A percentile compares a stretch with the other conserved stretches of the same genome.
Conservation (phyloP, 495 filamentous ascomycete genomes). For the Bacidia rubella region DNA sequence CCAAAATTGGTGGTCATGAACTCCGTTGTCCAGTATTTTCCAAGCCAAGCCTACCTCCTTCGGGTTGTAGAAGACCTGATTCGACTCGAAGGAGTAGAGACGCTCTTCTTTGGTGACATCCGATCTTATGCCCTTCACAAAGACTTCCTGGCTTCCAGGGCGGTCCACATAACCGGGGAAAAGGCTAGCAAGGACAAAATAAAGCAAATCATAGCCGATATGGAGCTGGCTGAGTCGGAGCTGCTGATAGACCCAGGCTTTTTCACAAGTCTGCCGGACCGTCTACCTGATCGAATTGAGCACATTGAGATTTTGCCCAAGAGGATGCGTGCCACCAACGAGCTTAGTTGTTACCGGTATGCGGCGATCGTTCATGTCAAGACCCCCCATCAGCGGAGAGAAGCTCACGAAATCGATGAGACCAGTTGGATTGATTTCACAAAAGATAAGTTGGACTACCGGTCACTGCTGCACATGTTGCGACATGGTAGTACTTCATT, state of each 20-base stretch:
- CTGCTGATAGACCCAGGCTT: neutral
- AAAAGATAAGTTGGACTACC: neutral
- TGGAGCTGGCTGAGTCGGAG: neutral
- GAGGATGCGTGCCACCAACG: constrained; percentile 16
- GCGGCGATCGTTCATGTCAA: constrained; percentile 11
- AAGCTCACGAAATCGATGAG: neutral
- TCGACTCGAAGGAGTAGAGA: constrained; percentile 3
- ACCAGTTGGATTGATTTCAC: neutral
- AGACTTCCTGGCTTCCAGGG: constrained; percentile 7
- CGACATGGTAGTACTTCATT: neutral
- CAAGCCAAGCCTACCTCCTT: constrained; percentile 7
- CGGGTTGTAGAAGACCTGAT: constrained; percentile 10
- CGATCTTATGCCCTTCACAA: constrained; percentile 13
- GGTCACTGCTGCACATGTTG: neutral
- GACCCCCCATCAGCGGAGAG: neutral
- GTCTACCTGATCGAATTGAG: neutral
- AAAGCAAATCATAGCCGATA: neutral
- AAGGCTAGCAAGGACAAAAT: neutral
- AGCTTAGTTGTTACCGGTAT: constrained; percentile 16
- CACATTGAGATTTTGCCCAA: constrained; percentile 17
- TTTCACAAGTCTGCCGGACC: neutral
- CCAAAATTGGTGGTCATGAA: neutral
- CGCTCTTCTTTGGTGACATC: constrained; percentile 16
- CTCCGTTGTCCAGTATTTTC: neutral
- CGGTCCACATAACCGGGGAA: neutral